A percentile compares a stretch with the other conserved stretches of the same genome.
These are phyloP conservation scores for Coniochaeta prunicola DNA, from an alignment of 2,329 filamentous ascomycete genomes.

Conservation along the genomic window DNA sequence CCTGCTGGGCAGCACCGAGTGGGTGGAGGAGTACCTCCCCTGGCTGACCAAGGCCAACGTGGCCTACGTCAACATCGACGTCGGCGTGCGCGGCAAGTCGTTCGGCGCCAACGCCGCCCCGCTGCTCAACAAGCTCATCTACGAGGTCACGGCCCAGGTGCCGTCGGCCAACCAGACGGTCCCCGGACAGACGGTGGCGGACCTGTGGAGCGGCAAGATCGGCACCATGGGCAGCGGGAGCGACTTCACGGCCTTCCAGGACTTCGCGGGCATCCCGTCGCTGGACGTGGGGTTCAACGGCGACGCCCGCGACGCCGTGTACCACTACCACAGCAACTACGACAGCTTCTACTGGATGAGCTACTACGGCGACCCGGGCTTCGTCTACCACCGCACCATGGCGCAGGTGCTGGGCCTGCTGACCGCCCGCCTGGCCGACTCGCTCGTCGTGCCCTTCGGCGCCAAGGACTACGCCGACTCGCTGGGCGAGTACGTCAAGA, in stretches of 20 bases:
- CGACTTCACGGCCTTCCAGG: conserved; percentile 70
- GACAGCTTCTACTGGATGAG: conserved; percentile 89
- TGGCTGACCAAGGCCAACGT: conserved; percentile 70
- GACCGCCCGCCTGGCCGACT: conserved; percentile 53
- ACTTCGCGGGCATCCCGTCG: conserved; percentile 60
- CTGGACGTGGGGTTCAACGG: conserved; percentile 55
- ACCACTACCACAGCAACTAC: conserved; percentile 88
- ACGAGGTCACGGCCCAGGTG: conserved; percentile 57
- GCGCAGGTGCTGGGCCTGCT: conserved; percentile 59
- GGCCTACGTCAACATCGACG: conserved; percentile 82
- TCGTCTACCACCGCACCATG: conserved; percentile 58
- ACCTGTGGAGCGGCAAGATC: conserved; percentile 58
- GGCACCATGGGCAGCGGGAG: conserved; percentile 64
- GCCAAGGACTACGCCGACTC: conserved; percentile 57
- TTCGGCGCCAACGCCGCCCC: conserved; percentile 65
- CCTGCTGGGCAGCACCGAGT: conserved; percentile 80
- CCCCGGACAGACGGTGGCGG: conserved; percentile 60
- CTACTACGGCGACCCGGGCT: conserved; percentile 64
- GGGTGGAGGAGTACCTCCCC: conserved; percentile 83
- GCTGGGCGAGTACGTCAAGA: conserved; percentile 43
- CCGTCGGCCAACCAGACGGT: conserved; percentile 69
- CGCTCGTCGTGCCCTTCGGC: conserved; percentile 55
- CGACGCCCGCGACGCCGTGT: conserved; percentile 44
- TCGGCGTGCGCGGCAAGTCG: conserved; percentile 58
- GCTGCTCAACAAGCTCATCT: conserved; percentile 65